These are phyloP conservation scores for Globisporangium radiosum DNA, from an alignment of 352 stramenopile species.

Conservation along the genomic window DNA sequence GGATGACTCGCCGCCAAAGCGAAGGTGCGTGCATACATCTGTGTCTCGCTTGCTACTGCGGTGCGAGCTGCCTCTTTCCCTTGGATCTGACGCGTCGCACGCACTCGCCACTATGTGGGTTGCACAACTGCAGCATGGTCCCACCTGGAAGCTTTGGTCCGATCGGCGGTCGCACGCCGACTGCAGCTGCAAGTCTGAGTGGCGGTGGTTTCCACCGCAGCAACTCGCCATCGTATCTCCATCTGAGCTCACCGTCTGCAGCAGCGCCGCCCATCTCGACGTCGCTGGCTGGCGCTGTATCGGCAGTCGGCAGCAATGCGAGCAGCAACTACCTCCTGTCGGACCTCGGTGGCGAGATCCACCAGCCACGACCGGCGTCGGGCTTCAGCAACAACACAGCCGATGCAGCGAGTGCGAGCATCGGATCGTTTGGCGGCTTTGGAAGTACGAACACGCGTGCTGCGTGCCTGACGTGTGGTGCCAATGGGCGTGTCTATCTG, in stretches of 20 bases:
- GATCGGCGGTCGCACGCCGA: constrained; percentile 28
- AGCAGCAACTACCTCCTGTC: constrained; percentile 30
- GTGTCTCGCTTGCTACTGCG: too few species aligned
- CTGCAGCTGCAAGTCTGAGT: constrained; percentile 1
- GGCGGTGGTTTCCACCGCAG: constrained; percentile 10
- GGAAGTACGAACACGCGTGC: constrained; percentile 10
- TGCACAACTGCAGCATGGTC: constrained; percentile 3
- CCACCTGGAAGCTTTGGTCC: constrained; percentile 32
- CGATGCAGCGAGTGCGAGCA: constrained; percentile 7
- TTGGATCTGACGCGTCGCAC: too few species aligned
- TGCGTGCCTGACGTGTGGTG: constrained; percentile 1
- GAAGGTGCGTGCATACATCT: constrained; percentile 27
- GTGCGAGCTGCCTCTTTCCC: too few species aligned
- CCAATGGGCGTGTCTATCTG: background rate
- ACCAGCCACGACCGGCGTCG: constrained; percentile 19
- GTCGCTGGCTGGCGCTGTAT: background rate
- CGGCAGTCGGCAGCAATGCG: background rate
- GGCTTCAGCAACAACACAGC: constrained; percentile 15
- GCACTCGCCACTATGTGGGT: too few species aligned
- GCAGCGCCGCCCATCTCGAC: background rate
- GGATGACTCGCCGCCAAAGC: constrained; percentile 73
- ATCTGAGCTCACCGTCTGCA: constrained; percentile 1
- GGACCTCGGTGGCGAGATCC: constrained; percentile 53
- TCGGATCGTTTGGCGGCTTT: constrained; percentile 29
- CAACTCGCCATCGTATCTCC: constrained; percentile 12